Percentiles rank a stretch among this genome's conserved stretches.
phyloP scores from a whole-genome alignment of 2,329 filamentous ascomycete species.

The Stachybotrys chartarum region DNA sequence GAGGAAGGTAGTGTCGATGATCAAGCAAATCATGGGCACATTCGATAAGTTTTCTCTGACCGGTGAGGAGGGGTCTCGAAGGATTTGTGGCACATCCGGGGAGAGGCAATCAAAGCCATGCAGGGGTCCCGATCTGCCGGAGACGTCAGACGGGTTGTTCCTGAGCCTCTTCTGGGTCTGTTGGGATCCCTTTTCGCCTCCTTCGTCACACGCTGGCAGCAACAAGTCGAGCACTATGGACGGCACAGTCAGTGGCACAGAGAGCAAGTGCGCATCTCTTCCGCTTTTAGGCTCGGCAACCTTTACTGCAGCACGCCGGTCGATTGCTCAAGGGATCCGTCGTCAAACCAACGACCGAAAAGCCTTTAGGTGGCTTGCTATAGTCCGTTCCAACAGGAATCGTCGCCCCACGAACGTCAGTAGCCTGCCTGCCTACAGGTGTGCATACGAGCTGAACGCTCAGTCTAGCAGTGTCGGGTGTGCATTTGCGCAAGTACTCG shows the following conservation, averaged over 20 bases:
- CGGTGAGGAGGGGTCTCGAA: neutral
- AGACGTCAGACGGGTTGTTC: neutral
- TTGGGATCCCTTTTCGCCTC: neutral
- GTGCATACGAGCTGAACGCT: no score
- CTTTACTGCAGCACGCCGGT: neutral
- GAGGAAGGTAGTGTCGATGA: no score
- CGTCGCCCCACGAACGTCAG: neutral
- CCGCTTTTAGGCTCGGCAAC: neutral
- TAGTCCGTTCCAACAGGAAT: neutral
- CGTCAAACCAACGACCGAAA: neutral
- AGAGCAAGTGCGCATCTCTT: neutral
- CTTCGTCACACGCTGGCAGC: neutral
- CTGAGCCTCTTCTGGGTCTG: neutral
- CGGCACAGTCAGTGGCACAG: neutral
- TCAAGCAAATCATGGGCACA: no score
- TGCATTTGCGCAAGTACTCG: no score
- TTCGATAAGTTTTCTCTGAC: neutral
- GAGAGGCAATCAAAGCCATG: neutral
- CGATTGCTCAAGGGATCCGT: neutral
- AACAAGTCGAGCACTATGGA: neutral
- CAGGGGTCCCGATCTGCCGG: neutral
- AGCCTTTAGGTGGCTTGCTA: neutral
- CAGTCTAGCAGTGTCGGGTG: no score
- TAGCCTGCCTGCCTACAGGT: neutral
- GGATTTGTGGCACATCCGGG: neutral